Evolutionary conservation across 1,284 basidiomycete species (phyloP).

Genomic region (Ustilago crameri): DNA sequence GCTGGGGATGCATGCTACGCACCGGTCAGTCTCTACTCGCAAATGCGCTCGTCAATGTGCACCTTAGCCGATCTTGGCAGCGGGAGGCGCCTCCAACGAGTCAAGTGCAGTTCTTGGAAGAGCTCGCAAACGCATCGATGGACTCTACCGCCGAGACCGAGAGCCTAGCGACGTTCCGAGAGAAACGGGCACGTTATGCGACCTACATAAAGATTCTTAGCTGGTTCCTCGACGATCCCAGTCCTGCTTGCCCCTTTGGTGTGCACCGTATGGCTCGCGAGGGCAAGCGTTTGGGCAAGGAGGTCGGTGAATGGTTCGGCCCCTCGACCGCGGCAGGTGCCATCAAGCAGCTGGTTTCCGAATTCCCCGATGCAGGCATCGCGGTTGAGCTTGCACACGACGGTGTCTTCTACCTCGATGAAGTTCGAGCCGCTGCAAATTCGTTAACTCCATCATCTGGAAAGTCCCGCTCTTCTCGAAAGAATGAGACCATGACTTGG

Average conservation of each 20-base stretch:
- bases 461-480: slow-evolving; percentile 16
- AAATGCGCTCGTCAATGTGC: slow-evolving; percentile 83
- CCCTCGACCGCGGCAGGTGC: slow-evolving; percentile 96
- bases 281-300: slow-evolving; percentile 92
- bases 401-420: slow-evolving; percentile 83
- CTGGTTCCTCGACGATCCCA: slow-evolving; percentile 94
- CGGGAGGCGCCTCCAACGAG: slow-evolving; percentile 25
- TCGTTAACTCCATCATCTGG: not conserved
- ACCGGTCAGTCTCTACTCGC: slow-evolving; percentile 93
- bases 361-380: slow-evolving; percentile 82
- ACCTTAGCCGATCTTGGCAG: slow-evolving; percentile 74
- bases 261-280: slow-evolving; percentile 95
- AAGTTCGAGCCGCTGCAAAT: slow-evolving; percentile 82
- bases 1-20: slow-evolving; percentile 98
- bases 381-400: slow-evolving; percentile 83
- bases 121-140: slow-evolving; percentile 17
- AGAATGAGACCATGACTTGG: slow-evolving; percentile 72
- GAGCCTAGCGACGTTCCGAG: slow-evolving; percentile 17
- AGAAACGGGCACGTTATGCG: slow-evolving; percentile 53
- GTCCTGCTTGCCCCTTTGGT: slow-evolving; percentile 88
- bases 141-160: slow-evolving; percentile 17
- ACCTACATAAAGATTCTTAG: slow-evolving; percentile 87
- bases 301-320: slow-evolving; percentile 97
- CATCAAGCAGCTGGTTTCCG: slow-evolving; percentile 77
- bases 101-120: slow-evolving; percentile 22